These are phyloP conservation scores for Ilyonectria robusta DNA, from an alignment of 2,329 filamentous ascomycete genomes.

Conservation along the genomic window DNA sequence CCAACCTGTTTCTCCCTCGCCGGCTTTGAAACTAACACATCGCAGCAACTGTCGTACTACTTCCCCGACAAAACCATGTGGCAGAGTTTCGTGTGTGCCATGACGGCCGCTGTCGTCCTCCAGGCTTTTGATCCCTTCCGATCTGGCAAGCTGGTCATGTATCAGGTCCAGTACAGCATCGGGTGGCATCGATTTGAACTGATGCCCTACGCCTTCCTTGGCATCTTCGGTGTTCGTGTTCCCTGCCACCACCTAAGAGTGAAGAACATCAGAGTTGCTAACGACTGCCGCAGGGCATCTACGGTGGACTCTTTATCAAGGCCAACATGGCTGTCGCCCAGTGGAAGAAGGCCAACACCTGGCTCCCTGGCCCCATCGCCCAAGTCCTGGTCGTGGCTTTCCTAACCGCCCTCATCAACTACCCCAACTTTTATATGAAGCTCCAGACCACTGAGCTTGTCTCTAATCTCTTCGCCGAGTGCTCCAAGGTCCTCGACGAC, in stretches of 20 bases:
- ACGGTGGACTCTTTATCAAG: constrained; percentile 95
- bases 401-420: constrained; percentile 91
- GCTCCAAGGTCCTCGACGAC: constrained; percentile 85
- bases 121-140: constrained; percentile 95
- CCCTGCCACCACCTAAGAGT: background rate
- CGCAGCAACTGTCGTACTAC: constrained; percentile 92
- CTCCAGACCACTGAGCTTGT: constrained; percentile 93
- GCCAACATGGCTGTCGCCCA: constrained; percentile 88
- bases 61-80: constrained; percentile 99
- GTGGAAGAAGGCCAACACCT: constrained; percentile 79
- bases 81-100: constrained; percentile 99
- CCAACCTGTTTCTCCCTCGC: background rate
- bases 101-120: constrained; percentile 96
- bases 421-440: constrained; percentile 96
- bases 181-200: constrained; percentile 97
- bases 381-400: constrained; percentile 87
- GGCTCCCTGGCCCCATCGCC: constrained; percentile 79
- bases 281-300: constrained; percentile 74
- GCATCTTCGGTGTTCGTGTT: constrained; percentile 78
- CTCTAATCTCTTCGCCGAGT: constrained; percentile 92
- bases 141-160: constrained; percentile 94
- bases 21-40: constrained; percentile 22
- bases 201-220: constrained; percentile 87
- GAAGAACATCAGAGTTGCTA: background rate
- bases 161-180: constrained; percentile 93